Evolutionary conservation across 2,329 filamentous ascomycete species (phyloP), one percentile per base, ranked within the genome.

Genomic region (Aspergillus versicolor): DNA sequence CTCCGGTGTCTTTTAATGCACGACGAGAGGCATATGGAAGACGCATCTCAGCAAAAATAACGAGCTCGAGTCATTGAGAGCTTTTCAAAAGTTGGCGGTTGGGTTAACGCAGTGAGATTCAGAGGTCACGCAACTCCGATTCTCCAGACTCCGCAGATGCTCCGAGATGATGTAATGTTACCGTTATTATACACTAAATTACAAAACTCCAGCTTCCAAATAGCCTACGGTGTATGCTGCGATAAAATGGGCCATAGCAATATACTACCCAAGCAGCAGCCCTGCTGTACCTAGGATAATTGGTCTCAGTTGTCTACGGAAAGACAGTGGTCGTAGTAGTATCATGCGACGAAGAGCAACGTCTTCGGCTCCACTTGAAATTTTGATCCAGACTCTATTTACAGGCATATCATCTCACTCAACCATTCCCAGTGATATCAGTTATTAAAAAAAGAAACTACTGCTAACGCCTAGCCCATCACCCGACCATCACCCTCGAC

Each of bases 31-130:
- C 54, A 55, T 63, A 66, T 64, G 59, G 50, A 58, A 60, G 51
- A 54, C 63, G 65, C 71, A 74, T 74, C 46, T 68, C 63, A 59
- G 58, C 62, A 43, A 56, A 50, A 53, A 49, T 45, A 15, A 40
- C 40, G 34, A 47, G 17, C 43, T 30, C n/a, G 40, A 38, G 24
- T 30, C 46, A 56, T 44, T 52, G 45, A 50, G 38, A 56, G 55
- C 27, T 30, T 30, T 11, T 30, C 27, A 30, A 21, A 19, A 30
- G 37, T n/a, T 21, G 21, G 49, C 9, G 30, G 42, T 30, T 40
- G 41, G 46, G 40, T 40, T 27, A 48, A 41, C 49, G 53, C 53
- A 37, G 41, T 19, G 22, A 44, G 32, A 12, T 11, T 9, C 17
- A 43, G 5, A 38, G n/a, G 37, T 52, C 47, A 42, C 41, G 32